Evolutionary conservation across 345 rosid species (phyloP), one percentile per base, ranked within the genome.

Genomic region (Rhizophora apiculata): DNA sequence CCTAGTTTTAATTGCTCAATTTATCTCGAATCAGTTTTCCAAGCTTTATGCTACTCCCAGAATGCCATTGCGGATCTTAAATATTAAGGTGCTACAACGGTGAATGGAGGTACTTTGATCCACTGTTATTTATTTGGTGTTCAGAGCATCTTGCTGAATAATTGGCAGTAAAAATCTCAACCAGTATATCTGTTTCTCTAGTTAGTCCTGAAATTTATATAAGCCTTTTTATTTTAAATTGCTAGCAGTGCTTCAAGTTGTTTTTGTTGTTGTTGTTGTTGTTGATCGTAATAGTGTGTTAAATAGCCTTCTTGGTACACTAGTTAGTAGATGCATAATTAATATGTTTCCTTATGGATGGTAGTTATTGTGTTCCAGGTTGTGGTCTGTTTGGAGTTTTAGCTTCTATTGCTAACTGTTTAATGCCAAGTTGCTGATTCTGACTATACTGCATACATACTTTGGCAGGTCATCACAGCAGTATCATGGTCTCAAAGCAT

Each of bases 401-500:
- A 13, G 49, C 49, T 43, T 43, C 49, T 43, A 43, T 43, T 43
- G 49, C 49, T 13, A 43, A 43, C 19, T 24, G 22, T 63, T 24
- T 27, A 9, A 13, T 15, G 37, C 21, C 55, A 53, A 52, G 43
- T 57, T 16, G 19, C 20, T 16, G n/a, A 20, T 36, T 62, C 64
- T 55, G 26, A 57, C 19, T 9, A 2, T 7, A 19, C 58, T 65
- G 26, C 60, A 59, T 60, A 22, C 56, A 31, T 61, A 21, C 32
- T 60, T 39, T 70, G 60, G 66, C 60, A 49, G 31, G 60, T 67
- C 70, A 55, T 65, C 64, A 46, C 51, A 36, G 26, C 53, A 30
- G 29, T 59, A 72, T 54, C 67, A 90, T 94, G 97, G 90, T 78
- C 46, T 79, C 86, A 61, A 91, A 91, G 84, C 71, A 80, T 71